phyloP scores from a whole-genome alignment of 441 rosid species.

The Monsonia emarginata region DNA sequence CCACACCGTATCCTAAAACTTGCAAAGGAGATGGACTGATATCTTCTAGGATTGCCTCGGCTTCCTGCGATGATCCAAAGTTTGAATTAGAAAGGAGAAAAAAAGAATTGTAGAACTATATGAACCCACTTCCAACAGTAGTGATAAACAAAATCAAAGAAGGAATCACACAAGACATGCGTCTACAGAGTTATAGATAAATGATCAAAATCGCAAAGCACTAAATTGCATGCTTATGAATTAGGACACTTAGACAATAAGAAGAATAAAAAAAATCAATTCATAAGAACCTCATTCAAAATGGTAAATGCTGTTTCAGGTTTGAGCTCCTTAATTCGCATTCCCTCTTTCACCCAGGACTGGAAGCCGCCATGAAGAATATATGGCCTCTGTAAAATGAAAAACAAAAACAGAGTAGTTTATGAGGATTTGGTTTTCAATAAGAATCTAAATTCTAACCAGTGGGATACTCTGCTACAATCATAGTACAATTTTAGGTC shows the following conservation, averaged over 20 bases:
- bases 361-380: constrained; percentile 77
- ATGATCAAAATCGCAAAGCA: not conserved
- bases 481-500: not conserved
- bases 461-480: not conserved
- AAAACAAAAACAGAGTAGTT: constrained; percentile 15
- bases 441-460: not conserved
- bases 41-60: constrained; percentile 82
- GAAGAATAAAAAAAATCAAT: not conserved
- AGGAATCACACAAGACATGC: not conserved
- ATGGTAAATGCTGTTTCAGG: constrained; percentile 67
- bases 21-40: constrained; percentile 73
- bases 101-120: constrained; percentile 4
- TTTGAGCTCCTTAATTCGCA: constrained; percentile 68
- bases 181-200: not conserved
- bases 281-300: constrained; percentile 62
- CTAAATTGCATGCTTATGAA: not conserved
- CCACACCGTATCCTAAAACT: constrained; percentile 66
- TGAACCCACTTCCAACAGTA: not conserved
- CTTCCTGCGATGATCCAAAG: constrained; percentile 50
- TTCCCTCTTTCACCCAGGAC: constrained; percentile 73
- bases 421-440: not conserved
- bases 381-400: constrained; percentile 54
- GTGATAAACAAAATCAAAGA: not conserved
- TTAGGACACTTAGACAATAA: not conserved
- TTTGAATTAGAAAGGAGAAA: constrained; percentile 13